Evolutionary conservation across 2,329 filamentous ascomycete species (phyloP).

Genomic region (Trichoderma koningii): DNA sequence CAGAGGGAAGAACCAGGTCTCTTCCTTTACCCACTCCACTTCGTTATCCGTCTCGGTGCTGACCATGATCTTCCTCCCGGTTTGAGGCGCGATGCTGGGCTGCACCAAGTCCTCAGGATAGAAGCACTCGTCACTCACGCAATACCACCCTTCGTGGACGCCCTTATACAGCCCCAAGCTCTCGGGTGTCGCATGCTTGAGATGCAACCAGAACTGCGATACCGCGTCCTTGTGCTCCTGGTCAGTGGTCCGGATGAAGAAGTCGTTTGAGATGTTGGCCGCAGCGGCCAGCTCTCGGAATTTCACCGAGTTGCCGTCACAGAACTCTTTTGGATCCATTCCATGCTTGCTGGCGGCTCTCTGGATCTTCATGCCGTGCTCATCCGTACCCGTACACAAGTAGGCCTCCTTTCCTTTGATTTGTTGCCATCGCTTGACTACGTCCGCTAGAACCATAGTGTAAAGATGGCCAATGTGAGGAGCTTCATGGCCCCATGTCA

Average conservation of each 20-base stretch:
- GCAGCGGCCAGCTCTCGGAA: constrained; percentile 74
- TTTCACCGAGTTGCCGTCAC: constrained; percentile 77
- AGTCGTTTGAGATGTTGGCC: constrained; percentile 72
- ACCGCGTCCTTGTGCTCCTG: constrained; percentile 79
- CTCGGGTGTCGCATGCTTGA: constrained; percentile 58
- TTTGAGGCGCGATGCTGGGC: constrained; percentile 72
- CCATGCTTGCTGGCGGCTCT: constrained; percentile 74
- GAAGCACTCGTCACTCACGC: constrained; percentile 93
- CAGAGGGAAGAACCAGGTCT: constrained; percentile 92
- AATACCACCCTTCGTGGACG: constrained; percentile 94
- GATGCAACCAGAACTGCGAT: constrained; percentile 81
- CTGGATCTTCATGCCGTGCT: constrained; percentile 98
- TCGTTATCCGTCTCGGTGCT: constrained; percentile 86
- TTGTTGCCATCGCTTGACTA: constrained; percentile 87
- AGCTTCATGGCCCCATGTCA: constrained; percentile 51
- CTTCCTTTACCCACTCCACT: constrained; percentile 92
- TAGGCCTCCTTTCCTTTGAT: constrained; percentile 71
- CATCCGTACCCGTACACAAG: constrained; percentile 89
- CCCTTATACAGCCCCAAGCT: constrained; percentile 78
- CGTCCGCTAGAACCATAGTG: constrained; percentile 86
- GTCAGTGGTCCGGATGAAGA: constrained; percentile 93
- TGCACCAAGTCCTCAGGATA: constrained; percentile 79
- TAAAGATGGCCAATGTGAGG: constrained; percentile 96
- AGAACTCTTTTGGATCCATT: constrained; percentile 78
- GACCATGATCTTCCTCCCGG: constrained; percentile 79